Evolutionary conservation across 2,329 filamentous ascomycete genomes (phyloP).

Genomic region (Epichloe gansuensis): DNA sequence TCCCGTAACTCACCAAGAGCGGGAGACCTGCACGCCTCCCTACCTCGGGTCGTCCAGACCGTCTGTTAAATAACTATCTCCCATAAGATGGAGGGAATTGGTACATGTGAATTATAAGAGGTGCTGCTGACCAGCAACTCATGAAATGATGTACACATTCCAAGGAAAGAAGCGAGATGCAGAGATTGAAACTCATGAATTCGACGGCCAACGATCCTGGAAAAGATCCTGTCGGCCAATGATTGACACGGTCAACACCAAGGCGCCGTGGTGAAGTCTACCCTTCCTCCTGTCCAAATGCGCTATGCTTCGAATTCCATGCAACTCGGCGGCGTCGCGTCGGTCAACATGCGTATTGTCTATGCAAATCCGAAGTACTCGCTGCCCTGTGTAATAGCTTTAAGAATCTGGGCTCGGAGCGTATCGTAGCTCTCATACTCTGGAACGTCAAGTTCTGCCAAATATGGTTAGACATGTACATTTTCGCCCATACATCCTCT

Average conservation of each 20-base stretch:
- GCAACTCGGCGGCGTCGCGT: background rate
- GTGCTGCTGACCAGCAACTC: background rate
- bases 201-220: background rate
- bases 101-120: background rate
- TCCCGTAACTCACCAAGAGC: background rate
- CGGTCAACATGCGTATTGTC: constrained; percentile 12
- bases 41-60: constrained; percentile 1
- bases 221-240: background rate
- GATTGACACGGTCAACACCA: constrained; percentile 3
- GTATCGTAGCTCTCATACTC: constrained; percentile 96
- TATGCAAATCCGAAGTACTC: constrained; percentile 97
- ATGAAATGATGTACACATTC: background rate
- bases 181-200: background rate
- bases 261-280: constrained; percentile 3
- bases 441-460: constrained; percentile 86
- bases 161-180: background rate
- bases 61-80: background rate
- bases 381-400: constrained; percentile 93
- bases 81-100: background rate
- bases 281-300: background rate
- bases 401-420: constrained; percentile 76
- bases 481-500: background rate
- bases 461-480: background rate
- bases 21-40: constrained; percentile 23
- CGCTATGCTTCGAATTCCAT: background rate